phyloP scores from a whole-genome alignment of 1,284 basidiomycete genomes.

The Fomitiporia mediterranea region DNA sequence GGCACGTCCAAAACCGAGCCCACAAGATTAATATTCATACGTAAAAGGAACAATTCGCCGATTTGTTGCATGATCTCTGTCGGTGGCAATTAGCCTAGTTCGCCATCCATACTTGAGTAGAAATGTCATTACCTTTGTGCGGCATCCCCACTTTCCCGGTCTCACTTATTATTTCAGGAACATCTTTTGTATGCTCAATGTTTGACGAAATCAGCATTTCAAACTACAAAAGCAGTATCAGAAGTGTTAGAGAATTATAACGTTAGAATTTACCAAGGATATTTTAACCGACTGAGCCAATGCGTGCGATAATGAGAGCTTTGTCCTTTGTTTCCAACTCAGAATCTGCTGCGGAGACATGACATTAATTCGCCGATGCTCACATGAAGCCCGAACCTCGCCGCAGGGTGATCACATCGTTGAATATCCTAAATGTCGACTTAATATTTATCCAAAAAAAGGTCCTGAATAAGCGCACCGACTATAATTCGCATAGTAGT shows the following conservation, averaged over 20 bases:
- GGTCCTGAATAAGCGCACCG: conserved; percentile 47
- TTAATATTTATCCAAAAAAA: conserved; percentile 16
- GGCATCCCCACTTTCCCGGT: conserved; percentile 92
- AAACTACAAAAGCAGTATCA: conserved; percentile 44
- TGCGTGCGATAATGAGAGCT: conserved; percentile 91
- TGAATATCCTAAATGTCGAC: conserved; percentile 72
- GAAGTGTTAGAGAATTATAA: not conserved
- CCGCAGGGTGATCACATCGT: conserved; percentile 95
- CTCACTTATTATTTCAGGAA: conserved; percentile 89
- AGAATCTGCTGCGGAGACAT: conserved; percentile 21
- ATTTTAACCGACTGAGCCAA: conserved; percentile 97
- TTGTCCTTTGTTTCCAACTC: conserved; percentile 65
- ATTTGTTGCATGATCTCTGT: conserved; percentile 97
- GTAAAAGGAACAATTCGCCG: conserved; percentile 87
- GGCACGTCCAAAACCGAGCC: conserved; percentile 42
- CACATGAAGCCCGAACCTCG: conserved; percentile 95
- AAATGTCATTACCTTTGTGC: conserved; percentile 51
- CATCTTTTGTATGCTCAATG: conserved; percentile 96
- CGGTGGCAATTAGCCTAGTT: conserved; percentile 37
- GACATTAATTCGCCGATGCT: conserved; percentile 27
- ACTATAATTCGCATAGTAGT: conserved; percentile 95
- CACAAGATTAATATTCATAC: conserved; percentile 94
- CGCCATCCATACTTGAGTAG: not conserved
- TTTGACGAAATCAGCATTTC: conserved; percentile 91
- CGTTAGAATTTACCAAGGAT: conserved; percentile 53